These are phyloP conservation scores for Ganoderma multipileum DNA, from an alignment of 1,284 basidiomycete genomes.

Conservation along the genomic window DNA sequence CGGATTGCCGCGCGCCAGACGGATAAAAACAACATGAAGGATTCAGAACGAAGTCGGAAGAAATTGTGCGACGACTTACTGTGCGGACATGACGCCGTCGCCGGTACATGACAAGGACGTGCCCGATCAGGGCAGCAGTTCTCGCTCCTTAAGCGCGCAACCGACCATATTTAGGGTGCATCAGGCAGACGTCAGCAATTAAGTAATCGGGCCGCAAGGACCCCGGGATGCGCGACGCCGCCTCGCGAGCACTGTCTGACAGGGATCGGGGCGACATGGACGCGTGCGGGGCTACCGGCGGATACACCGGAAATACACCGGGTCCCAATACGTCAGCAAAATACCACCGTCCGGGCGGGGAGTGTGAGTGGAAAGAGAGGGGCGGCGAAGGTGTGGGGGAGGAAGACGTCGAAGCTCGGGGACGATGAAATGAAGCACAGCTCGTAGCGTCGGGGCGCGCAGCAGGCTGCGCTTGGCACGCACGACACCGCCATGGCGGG, in stretches of 20 bases:
- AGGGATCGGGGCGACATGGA: not conserved
- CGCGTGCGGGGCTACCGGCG: not conserved
- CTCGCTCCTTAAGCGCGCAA: not conserved
- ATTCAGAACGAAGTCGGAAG: not conserved
- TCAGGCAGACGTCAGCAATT: not conserved
- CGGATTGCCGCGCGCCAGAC: not conserved
- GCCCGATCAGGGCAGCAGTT: not conserved
- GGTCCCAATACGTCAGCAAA: not conserved
- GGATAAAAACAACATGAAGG: not conserved
- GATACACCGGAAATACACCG: not conserved
- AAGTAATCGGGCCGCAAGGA: not conserved
- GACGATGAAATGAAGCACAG: slow-evolving; percentile 19
- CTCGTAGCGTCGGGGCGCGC: slow-evolving; percentile 19
- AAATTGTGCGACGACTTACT: not conserved
- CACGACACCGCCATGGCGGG: slow-evolving; percentile 29
- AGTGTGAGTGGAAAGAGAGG: not conserved
- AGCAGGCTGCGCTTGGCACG: slow-evolving; percentile 23
- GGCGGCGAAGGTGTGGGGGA: not conserved
- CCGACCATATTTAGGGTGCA: not conserved
- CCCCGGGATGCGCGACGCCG: not conserved
- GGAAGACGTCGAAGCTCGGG: not conserved
- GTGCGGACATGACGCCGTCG: not conserved
- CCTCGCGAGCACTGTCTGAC: not conserved
- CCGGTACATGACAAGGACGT: not conserved
- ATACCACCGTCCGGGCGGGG: not conserved